Percentiles rank a stretch among this genome's conserved stretches.
Evolutionary conservation across 2,329 filamentous ascomycete genomes (phyloP).

Genomic region (Claviceps pusilla): DNA sequence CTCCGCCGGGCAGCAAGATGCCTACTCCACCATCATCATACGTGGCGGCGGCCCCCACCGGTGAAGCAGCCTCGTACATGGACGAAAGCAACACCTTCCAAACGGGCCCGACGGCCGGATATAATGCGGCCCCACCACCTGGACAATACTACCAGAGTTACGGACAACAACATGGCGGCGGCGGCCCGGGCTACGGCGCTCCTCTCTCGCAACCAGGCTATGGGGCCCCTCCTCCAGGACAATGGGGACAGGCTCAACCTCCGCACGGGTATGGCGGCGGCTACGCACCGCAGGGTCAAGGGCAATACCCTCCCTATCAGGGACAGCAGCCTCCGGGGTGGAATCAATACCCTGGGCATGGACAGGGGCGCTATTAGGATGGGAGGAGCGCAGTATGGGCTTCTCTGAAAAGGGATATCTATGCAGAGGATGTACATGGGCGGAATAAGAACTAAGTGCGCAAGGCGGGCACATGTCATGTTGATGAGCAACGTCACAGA

Average conservation of each 20-base stretch:
- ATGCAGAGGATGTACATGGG: too few species aligned
- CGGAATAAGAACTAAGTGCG: too few species aligned
- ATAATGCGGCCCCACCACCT: constrained; percentile 19
- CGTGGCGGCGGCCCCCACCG: constrained; percentile 13
- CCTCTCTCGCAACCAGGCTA: constrained; percentile 9
- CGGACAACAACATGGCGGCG: constrained; percentile 9
- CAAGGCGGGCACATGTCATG: too few species aligned
- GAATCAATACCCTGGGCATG: constrained; percentile 25
- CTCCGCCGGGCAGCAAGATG: constrained; percentile 17
- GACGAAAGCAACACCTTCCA: constrained; percentile 7
- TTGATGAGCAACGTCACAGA: too few species aligned
- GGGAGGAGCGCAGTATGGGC: background rate
- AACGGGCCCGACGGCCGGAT: constrained; percentile 12
- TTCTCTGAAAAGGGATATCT: background rate
- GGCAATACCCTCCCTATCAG: constrained; percentile 12
- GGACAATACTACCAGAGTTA: constrained; percentile 20
- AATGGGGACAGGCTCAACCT: constrained; percentile 8
- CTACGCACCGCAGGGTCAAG: constrained; percentile 11
- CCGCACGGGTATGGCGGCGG: constrained; percentile 9
- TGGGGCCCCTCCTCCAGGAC: constrained; percentile 9
- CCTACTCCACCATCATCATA: constrained; percentile 19
- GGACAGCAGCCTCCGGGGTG: constrained; percentile 15
- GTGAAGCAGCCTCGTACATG: constrained; percentile 20
- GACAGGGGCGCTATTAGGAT: constrained; percentile 11
- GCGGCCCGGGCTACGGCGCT: constrained; percentile 8